Evolutionary conservation across 768 basidiomycete species (phyloP), one percentile per base, ranked within the genome.

Genomic region (Lentinula sp.): DNA sequence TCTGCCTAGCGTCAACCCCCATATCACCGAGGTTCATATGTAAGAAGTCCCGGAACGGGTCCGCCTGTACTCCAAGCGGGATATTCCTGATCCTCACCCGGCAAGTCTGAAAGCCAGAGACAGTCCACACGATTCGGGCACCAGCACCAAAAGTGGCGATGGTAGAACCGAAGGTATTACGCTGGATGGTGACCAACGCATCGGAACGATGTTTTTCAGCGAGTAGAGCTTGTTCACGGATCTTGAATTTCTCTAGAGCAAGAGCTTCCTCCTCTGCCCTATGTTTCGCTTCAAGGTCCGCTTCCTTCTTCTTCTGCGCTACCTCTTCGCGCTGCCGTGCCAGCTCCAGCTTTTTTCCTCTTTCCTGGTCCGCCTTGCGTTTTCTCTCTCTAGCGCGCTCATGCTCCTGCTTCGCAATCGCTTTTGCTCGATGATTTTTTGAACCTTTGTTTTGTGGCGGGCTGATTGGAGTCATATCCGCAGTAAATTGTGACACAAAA

Each of bases 81-180:
- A 86, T 71, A 59, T 79, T 78, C 55, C 70, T 73, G 50, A 86
- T 69, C 1, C 68, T 76, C 28, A 86, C 67, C 9, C 74, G 74
- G 64, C 79, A 81, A 6, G 79, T 76, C 45, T 86, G 81, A 63
- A 83, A 85, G 4, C 82, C 83, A 16, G 79, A 73, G 32, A 82
- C 67, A 35, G 84, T 62, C 36, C 72, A n/a, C 42, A 69, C 69
- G 42, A 86, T 71, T n/a, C 77, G 70, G 39, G 83, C 66, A 5
- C 85, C 85, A 2, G 81, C 78, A 33, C 73, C 73, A 45, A 74
- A 85, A 2, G 81, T 81, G 18, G 82, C 77, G 45, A 85, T 70
- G 48, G 76, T 78, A n/a, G 76, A 73, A 6, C 77, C 79, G 18
- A 73, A 73, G 15, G 83, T 76, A n/a, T 81, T 63, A 53, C 74